Conservation (phyloP, 1,139 yeast genomes). For the Geotrichum bryndzae region DNA sequence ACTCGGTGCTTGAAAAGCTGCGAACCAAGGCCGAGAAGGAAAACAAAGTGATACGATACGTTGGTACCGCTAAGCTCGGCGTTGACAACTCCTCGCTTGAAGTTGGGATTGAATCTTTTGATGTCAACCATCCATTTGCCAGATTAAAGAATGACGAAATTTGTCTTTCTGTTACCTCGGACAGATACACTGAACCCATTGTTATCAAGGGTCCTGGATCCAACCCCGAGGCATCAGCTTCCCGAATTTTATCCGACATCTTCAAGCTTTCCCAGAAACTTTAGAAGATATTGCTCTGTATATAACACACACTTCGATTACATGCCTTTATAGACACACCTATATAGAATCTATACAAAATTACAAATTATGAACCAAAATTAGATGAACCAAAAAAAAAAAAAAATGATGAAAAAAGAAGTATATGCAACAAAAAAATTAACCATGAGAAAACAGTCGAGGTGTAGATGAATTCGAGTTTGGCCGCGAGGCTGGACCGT, state of each 20-base stretch:
- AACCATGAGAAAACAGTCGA: conserved; percentile 1
- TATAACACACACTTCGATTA: neutral
- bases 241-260: conserved; percentile 92
- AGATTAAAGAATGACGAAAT: conserved; percentile 92
- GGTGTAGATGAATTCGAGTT: conserved; percentile 14
- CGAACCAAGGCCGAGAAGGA: conserved; percentile 78
- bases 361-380: neutral
- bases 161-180: conserved; percentile 83
- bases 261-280: conserved; percentile 86
- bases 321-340: neutral
- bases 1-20: conserved; percentile 65
- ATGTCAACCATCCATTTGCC: conserved; percentile 89
- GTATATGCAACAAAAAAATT: neutral
- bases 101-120: conserved; percentile 78
- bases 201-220: conserved; percentile 98
- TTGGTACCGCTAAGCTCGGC: conserved; percentile 80
- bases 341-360: neutral
- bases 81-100: conserved; percentile 47
- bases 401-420: neutral
- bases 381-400: neutral
- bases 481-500: neutral
- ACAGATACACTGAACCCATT: conserved; percentile 87
- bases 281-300: conserved; percentile 30
- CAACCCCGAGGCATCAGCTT: conserved; percentile 97
- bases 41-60: conserved; percentile 83